phyloP scores from a whole-genome alignment of 768 basidiomycete genomes.

The Trametes elegans region DNA sequence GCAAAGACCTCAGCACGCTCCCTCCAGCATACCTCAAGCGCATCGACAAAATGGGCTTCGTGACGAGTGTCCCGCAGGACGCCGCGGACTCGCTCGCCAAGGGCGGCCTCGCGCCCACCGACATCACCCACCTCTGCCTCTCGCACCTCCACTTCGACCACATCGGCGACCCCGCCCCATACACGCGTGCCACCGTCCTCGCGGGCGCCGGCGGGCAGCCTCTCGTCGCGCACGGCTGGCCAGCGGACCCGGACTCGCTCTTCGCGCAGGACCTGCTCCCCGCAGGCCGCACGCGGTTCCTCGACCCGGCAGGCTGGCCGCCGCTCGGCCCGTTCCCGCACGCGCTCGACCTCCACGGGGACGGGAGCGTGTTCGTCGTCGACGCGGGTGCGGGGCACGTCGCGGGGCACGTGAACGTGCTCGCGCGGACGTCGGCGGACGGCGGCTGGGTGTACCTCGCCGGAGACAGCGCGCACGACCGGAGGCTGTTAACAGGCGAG shows the following conservation, averaged over 20 bases:
- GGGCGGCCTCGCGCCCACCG: constrained; percentile 44
- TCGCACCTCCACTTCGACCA: constrained; percentile 58
- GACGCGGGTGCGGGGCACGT: constrained; percentile 53
- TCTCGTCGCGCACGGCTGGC: constrained; percentile 41
- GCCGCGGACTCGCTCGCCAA: constrained; percentile 48
- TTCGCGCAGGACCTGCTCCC: constrained; percentile 24
- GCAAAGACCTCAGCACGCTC: constrained; percentile 35
- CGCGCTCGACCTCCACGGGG: constrained; percentile 53
- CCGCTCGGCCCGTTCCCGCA: constrained; percentile 50
- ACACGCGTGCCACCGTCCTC: constrained; percentile 45
- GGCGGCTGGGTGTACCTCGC: constrained; percentile 56
- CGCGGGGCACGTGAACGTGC: constrained; percentile 50
- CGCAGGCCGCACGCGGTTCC: constrained; percentile 13
- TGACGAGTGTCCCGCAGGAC: constrained; percentile 17
- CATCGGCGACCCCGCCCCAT: constrained; percentile 46
- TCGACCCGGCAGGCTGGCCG: constrained; percentile 33
- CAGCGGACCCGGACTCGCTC: constrained; percentile 36
- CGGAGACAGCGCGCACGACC: constrained; percentile 45
- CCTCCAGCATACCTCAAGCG: constrained; percentile 1
- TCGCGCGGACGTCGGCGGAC: constrained; percentile 51
- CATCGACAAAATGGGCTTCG: constrained; percentile 9
- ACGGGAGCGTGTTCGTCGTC: constrained; percentile 57
- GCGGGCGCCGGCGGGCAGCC: constrained; percentile 42
- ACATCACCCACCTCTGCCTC: constrained; percentile 44
- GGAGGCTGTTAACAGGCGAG: constrained; percentile 8